Base-by-base conservation (phyloP, 2,329 filamentous ascomycete species). In the Parasarocladium wereldwijsianum region DNA sequence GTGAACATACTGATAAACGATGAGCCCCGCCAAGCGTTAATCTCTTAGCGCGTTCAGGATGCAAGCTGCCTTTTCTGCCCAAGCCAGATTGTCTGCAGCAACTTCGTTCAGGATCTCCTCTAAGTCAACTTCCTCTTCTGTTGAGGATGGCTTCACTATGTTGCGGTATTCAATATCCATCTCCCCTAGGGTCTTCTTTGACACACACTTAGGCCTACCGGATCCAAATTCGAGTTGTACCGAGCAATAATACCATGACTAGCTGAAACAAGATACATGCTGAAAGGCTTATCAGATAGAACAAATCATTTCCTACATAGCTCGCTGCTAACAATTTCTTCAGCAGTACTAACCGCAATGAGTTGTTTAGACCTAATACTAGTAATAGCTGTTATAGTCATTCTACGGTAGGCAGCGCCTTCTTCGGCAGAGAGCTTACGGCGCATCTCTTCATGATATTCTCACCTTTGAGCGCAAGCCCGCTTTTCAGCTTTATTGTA, bases 41-140 rank as follows among this genome's bases (percentile, higher is more conserved):
- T n/a, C n/a, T n/a, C n/a, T n/a, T n/a, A n/a, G n/a, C n/a, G n/a
- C n/a, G n/a, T n/a, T n/a, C n/a, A n/a, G n/a, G n/a, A n/a, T n/a
- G n/a, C n/a, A n/a, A n/a, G n/a, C n/a, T n/a, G n/a, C n/a, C 26
- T 28, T 28, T 28, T 16, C 18, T 28, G 26, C 26, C 26, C 26
- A 28, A 28, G 26, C 26, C 18, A 28, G 18, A 18, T 28, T 19
- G 18, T 16, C 20, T 18, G 26, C 26, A 28, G 26, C 26, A 13
- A 28, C 26, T 19, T 28, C 26, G 20, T 28, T 28, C 26, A 28
- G 26, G 18, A 28, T 28, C 26, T 28, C 26, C 26, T 28, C 26
- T 18, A n/a, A 16, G 16, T 28, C 16, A 18, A 28, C 14, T 16
- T 18, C 26, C 20, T 28, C 26, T 19, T 28, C n/a, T n/a, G n/a